Conservation (phyloP, 495 filamentous ascomycete species). For the Hypoxylon rickii region DNA sequence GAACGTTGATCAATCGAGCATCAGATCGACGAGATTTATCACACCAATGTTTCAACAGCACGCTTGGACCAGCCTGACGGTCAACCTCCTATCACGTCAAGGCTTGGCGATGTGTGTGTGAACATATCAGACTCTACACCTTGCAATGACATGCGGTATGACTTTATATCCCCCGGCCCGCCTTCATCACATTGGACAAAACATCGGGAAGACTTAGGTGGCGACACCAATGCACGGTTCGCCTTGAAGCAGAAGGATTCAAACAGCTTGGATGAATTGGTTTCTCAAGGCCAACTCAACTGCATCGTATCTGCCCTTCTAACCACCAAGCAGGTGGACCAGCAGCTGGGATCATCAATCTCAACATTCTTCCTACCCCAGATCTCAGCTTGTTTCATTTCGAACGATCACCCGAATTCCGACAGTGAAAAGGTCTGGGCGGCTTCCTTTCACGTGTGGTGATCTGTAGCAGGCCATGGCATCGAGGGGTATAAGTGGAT, state of each 20-base stretch:
- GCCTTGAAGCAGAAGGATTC: too few relatives aligned
- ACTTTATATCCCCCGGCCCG: not conserved
- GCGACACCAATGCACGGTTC: too few relatives aligned
- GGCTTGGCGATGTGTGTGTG: not conserved
- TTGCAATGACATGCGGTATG: not conserved
- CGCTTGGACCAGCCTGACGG: constrained; percentile 20
- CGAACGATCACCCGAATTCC: constrained; percentile 6
- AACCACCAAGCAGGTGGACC: too few relatives aligned
- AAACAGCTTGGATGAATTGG: too few relatives aligned
- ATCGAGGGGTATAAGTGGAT: constrained; percentile 12
- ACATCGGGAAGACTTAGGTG: too few relatives aligned
- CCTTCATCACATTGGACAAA: not conserved
- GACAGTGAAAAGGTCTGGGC: constrained; percentile 11
- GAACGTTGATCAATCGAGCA: constrained; percentile 11
- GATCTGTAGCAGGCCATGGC: not conserved
- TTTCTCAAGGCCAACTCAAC: not conserved
- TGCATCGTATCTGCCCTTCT: too few relatives aligned
- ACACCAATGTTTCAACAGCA: constrained; percentile 27
- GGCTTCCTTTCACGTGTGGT: not conserved
- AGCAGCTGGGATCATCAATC: too few relatives aligned
- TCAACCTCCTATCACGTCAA: not conserved
- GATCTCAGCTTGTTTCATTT: constrained; percentile 23
- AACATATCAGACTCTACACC: not conserved
- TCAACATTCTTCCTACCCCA: constrained; percentile 4
- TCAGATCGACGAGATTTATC: constrained; percentile 17